Conservation (phyloP, 1,284 basidiomycete species). For the Bondarzewia mesenterica region DNA sequence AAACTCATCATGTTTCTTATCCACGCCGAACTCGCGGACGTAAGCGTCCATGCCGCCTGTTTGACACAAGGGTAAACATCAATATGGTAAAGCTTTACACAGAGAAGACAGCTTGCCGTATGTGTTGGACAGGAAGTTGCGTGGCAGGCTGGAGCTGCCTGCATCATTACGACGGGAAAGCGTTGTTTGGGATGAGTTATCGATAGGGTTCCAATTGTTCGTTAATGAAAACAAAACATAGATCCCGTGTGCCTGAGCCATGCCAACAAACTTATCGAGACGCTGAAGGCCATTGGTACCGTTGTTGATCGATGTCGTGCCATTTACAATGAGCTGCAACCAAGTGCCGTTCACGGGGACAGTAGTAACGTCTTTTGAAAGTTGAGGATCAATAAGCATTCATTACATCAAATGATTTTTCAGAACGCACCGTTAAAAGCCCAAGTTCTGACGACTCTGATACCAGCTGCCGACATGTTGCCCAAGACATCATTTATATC, state of each 20-base stretch:
- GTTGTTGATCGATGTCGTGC: constrained; percentile 21
- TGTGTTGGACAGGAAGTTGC: constrained; percentile 13
- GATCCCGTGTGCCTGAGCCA: constrained; percentile 21
- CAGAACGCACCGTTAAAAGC: constrained; percentile 17
- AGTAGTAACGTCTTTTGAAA: constrained; percentile 14
- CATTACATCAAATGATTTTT: not conserved
- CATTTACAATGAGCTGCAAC: constrained; percentile 21
- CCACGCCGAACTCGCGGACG: constrained; percentile 12
- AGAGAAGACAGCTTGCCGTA: constrained; percentile 10
- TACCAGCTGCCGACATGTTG: constrained; percentile 19
- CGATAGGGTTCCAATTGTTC: constrained; percentile 26
- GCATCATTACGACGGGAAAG: constrained; percentile 12
- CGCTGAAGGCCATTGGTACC: constrained; percentile 24
- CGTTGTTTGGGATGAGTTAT: constrained; percentile 2
- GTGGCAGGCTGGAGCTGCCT: constrained; percentile 5
- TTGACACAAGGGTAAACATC: not conserved
- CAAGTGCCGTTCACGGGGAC: constrained; percentile 17
- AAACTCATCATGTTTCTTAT: constrained; percentile 13
- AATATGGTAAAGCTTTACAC: not conserved
- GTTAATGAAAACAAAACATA: constrained; percentile 23
- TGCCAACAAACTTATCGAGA: constrained; percentile 21
- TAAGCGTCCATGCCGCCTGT: constrained; percentile 15
- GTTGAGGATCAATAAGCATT: not conserved
- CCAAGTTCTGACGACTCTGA: constrained; percentile 26
- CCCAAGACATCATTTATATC: constrained; percentile 19